Evolutionary conservation across 2,329 filamentous ascomycete species (phyloP).

Genomic region (Diaporthe helianthi): DNA sequence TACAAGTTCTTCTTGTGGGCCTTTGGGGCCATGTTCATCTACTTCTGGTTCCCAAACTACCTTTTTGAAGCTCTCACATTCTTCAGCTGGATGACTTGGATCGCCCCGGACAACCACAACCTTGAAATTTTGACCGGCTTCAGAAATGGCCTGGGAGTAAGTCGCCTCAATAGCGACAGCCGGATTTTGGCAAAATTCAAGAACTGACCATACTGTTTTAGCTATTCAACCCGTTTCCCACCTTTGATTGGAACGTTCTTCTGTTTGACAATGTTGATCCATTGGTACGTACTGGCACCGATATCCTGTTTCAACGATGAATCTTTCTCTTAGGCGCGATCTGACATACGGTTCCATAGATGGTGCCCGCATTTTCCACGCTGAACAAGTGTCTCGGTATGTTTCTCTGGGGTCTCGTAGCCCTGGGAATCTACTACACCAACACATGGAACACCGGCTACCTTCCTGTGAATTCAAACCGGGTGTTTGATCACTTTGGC

Average conservation of each 20-base stretch:
- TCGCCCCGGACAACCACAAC: constrained; percentile 50
- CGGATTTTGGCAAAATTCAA: fast-evolving
- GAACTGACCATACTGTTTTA: background rate
- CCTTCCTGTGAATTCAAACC: constrained; percentile 59
- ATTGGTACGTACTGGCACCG: constrained; percentile 54
- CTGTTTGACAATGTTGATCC: constrained; percentile 39
- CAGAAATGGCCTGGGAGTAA: constrained; percentile 43
- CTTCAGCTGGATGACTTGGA: constrained; percentile 64
- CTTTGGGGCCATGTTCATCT: constrained; percentile 56
- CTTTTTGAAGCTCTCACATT: constrained; percentile 53
- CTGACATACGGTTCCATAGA: background rate
- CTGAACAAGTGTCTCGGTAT: constrained; percentile 68
- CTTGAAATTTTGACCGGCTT: constrained; percentile 44
- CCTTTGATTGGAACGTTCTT: constrained; percentile 44
- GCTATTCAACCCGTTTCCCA: constrained; percentile 45
- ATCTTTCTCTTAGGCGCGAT: too few species aligned
- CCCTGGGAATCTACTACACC: constrained; percentile 44
- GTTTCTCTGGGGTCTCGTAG: constrained; percentile 60
- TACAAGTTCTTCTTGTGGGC: constrained; percentile 53
- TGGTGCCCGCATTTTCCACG: constrained; percentile 44
- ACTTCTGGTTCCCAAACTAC: constrained; percentile 55
- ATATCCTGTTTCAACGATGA: fast-evolving
- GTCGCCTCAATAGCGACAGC: fast-evolving
- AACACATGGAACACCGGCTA: constrained; percentile 44
- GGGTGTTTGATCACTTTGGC: constrained; percentile 59